Evolutionary conservation across 1,139 yeast genomes (phyloP), one percentile per base, ranked within the genome.

Genomic region (Protomyces lactucae-debilis): DNA sequence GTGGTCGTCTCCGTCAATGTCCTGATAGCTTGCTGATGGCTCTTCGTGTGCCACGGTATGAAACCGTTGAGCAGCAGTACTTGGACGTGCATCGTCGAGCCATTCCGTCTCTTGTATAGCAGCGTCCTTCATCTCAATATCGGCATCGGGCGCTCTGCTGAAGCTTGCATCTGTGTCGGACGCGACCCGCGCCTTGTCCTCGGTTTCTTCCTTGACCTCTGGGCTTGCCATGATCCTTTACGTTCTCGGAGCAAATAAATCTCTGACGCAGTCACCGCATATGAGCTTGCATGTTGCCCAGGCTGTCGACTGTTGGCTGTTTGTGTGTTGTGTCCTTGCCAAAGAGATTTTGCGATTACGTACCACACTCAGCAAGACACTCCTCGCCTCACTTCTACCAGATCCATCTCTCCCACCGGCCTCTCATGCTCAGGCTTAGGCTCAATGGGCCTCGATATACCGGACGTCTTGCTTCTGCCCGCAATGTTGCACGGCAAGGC

Each of bases 401-500:
- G 10, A 54, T 37, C 48, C 46, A 37, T 39, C 28, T 6, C 32
- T 46, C 16, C 4, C 21, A 9, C 6, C 10, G 28, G 23, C 39
- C 43, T 43, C 10, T 18, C 23, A 28, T 45, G 39, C 46, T 25
- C 57, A 59, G 53, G 63, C 36, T 52, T 52, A 59, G 63, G 45
- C 63, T 39, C 57, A 59, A 40, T 43, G 57, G 52, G 16, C 39
- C 57, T 28, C 56, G 43, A 9, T 40, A 51, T 37, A 53, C 37
- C 32, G 63, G 18, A 23, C 57, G 48, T 12, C 25, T 43, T 18
- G 18, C 6, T 16, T 10, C 48, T n/a, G 21, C 23, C 18, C 48
- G 48, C 18, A 10, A 5, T 21, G 18, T n/a, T 18, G 48, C 48
- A 18, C 48, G 48, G 25, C 48, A 18, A 43, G 12, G 48, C 48